A percentile compares a stretch with the other conserved stretches of the same genome.
phyloP scores from a whole-genome alignment of 2,329 filamentous ascomycete genomes.

The Magnaporthiopsis rhizophila region DNA sequence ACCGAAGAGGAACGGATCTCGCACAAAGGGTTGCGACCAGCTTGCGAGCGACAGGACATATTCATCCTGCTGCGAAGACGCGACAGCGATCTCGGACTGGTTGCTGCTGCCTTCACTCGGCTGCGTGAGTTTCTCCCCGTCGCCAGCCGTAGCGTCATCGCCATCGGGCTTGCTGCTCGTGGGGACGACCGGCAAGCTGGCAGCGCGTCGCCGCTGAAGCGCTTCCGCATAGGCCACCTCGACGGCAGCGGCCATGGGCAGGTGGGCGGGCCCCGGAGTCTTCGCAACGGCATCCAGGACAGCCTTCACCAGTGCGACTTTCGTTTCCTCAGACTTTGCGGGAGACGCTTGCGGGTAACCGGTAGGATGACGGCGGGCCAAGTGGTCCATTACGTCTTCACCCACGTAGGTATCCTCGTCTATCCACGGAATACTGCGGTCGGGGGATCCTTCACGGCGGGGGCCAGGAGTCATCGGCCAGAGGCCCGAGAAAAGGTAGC shows the following conservation, averaged over 20 bases:
- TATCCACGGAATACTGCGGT: no score
- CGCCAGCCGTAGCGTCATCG: background rate
- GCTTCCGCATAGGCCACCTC: background rate
- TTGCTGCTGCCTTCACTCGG: no score
- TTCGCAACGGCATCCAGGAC: background rate
- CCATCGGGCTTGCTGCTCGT: no score
- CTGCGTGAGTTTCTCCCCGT: no score
- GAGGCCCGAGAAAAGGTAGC: background rate
- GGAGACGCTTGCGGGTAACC: no score
- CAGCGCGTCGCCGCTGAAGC: background rate
- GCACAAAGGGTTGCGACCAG: background rate
- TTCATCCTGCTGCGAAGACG: background rate
- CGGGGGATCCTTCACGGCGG: no score
- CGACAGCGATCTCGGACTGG: background rate
- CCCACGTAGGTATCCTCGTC: no score
- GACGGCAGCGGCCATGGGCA: background rate
- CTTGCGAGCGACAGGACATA: background rate
- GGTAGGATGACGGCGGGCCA: no score
- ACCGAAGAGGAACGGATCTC: background rate
- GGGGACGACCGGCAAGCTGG: no score
- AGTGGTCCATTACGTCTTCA: no score
- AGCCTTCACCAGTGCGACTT: background rate
- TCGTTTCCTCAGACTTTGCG: no score
- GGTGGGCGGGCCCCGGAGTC: no score
- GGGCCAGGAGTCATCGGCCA: background rate